These are phyloP conservation scores for Fagus crenata DNA, from an alignment of 306 rosid species.

Conservation along the genomic window DNA sequence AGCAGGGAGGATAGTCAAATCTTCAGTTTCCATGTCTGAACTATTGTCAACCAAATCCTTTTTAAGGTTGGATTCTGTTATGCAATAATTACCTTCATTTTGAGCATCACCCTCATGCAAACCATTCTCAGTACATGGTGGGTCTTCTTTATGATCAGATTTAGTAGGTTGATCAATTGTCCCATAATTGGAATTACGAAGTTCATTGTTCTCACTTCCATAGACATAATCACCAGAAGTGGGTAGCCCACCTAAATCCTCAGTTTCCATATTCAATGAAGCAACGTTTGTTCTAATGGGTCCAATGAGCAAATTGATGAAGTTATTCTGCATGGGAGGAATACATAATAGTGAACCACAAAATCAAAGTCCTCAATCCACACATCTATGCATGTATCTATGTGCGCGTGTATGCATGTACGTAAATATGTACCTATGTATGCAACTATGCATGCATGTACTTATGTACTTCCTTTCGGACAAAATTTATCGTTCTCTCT, in stretches of 20 bases:
- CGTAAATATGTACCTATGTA: no score
- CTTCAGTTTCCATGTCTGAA: slow-evolving; percentile 48
- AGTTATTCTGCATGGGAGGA: slow-evolving; percentile 22
- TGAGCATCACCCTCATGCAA: slow-evolving; percentile 24
- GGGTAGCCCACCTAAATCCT: slow-evolving; percentile 37
- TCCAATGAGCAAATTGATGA: slow-evolving; percentile 15
- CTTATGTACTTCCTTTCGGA: not conserved
- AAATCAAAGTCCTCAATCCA: not conserved
- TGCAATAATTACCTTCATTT: not conserved
- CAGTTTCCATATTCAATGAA: slow-evolving; percentile 46
- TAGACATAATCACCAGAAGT: slow-evolving; percentile 32
- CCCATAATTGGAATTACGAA: slow-evolving; percentile 8
- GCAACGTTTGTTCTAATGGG: slow-evolving; percentile 19
- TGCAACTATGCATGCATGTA: not conserved
- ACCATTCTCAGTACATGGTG: slow-evolving; percentile 10
- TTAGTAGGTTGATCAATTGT: slow-evolving; percentile 22
- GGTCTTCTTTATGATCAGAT: slow-evolving; percentile 32
- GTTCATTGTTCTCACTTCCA: slow-evolving; percentile 34
- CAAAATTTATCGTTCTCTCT: not conserved
- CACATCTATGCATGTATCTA: no score
- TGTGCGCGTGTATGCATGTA: no score
- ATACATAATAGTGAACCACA: slow-evolving; percentile 13
- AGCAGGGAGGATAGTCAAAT: slow-evolving; percentile 31
- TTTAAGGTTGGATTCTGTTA: slow-evolving; percentile 19
- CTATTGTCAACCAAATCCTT: slow-evolving; percentile 28